Percentiles rank a stretch among this genome's conserved stretches.
Conservation (phyloP, 2,329 filamentous ascomycete genomes). For the Dothideomycetes sp. region DNA sequence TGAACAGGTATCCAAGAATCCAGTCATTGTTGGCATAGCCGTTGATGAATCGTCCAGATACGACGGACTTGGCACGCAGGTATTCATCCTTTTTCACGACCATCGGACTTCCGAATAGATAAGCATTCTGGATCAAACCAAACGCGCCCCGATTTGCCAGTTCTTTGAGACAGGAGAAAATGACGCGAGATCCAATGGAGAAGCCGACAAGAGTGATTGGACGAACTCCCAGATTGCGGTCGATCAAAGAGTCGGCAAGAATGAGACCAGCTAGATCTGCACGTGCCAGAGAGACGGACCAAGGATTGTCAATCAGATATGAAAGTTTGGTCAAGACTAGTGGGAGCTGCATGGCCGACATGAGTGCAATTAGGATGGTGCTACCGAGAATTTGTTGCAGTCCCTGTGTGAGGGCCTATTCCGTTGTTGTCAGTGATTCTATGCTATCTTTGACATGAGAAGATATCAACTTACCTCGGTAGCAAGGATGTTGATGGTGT, state of each 20-base stretch:
- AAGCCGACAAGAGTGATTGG: slow-evolving; percentile 92
- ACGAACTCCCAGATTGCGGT: slow-evolving; percentile 79
- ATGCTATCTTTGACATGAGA: neutral
- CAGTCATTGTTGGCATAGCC: slow-evolving; percentile 92
- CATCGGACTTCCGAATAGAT: slow-evolving; percentile 83
- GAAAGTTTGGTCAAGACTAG: slow-evolving; percentile 86
- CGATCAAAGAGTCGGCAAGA: slow-evolving; percentile 84
- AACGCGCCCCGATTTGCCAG: slow-evolving; percentile 73
- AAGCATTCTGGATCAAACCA: slow-evolving; percentile 88
- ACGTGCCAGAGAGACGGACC: slow-evolving; percentile 90
- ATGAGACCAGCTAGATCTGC: slow-evolving; percentile 84
- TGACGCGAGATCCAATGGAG: slow-evolving; percentile 82
- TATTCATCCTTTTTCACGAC: slow-evolving; percentile 91
- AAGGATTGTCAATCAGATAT: slow-evolving; percentile 96
- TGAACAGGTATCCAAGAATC: slow-evolving; percentile 91
- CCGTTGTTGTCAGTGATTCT: slow-evolving; percentile 13
- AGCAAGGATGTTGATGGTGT: slow-evolving; percentile 95
- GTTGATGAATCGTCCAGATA: slow-evolving; percentile 88
- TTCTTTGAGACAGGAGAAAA: slow-evolving; percentile 83
- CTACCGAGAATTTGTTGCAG: slow-evolving; percentile 89
- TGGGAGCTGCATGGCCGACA: slow-evolving; percentile 88
- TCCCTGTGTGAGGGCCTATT: slow-evolving; percentile 81
- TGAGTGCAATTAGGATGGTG: slow-evolving; percentile 77
- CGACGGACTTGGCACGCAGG: slow-evolving; percentile 65
- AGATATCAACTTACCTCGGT: slow-evolving; percentile 59